These are phyloP conservation scores for Davidsoniella eucalypti DNA, from an alignment of 2,329 filamentous ascomycete species.

Conservation along the genomic window DNA sequence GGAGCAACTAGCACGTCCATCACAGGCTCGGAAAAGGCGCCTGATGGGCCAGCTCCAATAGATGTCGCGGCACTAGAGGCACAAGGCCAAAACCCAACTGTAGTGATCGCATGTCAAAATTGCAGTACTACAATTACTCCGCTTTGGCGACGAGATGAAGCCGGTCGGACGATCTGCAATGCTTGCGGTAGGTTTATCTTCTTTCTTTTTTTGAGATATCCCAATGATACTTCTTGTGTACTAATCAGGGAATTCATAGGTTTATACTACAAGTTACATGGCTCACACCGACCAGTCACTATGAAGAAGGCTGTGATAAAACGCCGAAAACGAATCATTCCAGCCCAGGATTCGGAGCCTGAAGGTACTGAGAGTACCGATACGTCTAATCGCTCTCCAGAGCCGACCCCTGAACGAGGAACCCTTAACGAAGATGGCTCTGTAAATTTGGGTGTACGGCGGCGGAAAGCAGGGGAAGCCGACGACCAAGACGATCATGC, in stretches of 20 bases:
- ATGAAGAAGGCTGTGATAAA: constrained; percentile 99
- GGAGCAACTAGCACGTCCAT: constrained; percentile 17
- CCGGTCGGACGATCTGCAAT: constrained; percentile 94
- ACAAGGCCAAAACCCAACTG: constrained; percentile 34
- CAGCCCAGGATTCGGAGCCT: constrained; percentile 40
- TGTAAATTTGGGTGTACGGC: constrained; percentile 42
- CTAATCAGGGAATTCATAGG: constrained; percentile 33
- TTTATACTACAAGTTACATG: constrained; percentile 91
- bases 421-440: constrained; percentile 47
- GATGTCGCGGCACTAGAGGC: constrained; percentile 28
- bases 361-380: constrained; percentile 31
- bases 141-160: constrained; percentile 85
- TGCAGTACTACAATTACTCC: constrained; percentile 94
- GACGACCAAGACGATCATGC: neutral
- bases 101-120: constrained; percentile 85
- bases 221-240: constrained; percentile 84
- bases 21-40: constrained; percentile 4
- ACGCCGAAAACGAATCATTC: constrained; percentile 83
- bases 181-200: constrained; percentile 66
- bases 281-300: constrained; percentile 79
- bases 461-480: constrained; percentile 22
- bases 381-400: constrained; percentile 24
- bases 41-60: constrained; percentile 14
- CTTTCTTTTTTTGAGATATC: neutral
- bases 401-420: constrained; percentile 31